A percentile compares a stretch with the other conserved stretches of the same genome.
Evolutionary conservation across 1,284 basidiomycete species (phyloP).

Genomic region (Apiotrichum gracile): DNA sequence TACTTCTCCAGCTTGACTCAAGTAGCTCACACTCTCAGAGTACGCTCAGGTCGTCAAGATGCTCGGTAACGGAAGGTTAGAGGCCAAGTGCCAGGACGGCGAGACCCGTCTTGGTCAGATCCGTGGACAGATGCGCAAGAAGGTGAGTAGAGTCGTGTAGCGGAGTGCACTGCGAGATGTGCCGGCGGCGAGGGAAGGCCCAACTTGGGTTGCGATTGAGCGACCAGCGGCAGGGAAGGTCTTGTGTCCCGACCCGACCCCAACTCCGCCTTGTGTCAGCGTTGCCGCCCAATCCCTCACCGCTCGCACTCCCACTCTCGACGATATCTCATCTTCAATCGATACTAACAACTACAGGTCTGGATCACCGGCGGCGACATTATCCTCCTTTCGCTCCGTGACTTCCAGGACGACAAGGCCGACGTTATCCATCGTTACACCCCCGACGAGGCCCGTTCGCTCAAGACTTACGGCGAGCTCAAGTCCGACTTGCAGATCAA

Average conservation of each 20-base stretch:
- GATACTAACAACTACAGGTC: slow-evolving; percentile 56
- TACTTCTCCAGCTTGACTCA: slow-evolving; percentile 1
- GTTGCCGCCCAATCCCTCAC: no score
- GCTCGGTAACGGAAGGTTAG: slow-evolving; percentile 95
- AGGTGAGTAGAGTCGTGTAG: slow-evolving; percentile 56
- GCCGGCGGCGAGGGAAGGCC: no score
- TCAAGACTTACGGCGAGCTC: slow-evolving; percentile 96
- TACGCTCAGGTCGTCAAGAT: slow-evolving; percentile 99
- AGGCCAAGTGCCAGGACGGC: slow-evolving; percentile 97
- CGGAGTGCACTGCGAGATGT: no score
- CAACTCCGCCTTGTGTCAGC: no score
- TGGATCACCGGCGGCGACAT: slow-evolving; percentile 99
- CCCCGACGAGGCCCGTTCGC: slow-evolving; percentile 69
- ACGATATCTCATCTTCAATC: no score
- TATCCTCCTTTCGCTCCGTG: slow-evolving; percentile 89
- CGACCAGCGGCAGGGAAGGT: no score
- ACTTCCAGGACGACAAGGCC: slow-evolving; percentile 99
- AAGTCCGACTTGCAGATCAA: slow-evolving; percentile 98
- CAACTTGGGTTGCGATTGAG: no score
- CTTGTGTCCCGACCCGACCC: no score
- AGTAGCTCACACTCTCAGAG: slow-evolving; percentile 51
- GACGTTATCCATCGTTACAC: slow-evolving; percentile 99
- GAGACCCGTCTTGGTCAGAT: slow-evolving; percentile 98
- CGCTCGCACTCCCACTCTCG: no score
- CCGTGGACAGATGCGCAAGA: slow-evolving; percentile 98